Base-by-base conservation (phyloP, 1,284 basidiomycete genomes). In the Porphyrellus sp. region DNA sequence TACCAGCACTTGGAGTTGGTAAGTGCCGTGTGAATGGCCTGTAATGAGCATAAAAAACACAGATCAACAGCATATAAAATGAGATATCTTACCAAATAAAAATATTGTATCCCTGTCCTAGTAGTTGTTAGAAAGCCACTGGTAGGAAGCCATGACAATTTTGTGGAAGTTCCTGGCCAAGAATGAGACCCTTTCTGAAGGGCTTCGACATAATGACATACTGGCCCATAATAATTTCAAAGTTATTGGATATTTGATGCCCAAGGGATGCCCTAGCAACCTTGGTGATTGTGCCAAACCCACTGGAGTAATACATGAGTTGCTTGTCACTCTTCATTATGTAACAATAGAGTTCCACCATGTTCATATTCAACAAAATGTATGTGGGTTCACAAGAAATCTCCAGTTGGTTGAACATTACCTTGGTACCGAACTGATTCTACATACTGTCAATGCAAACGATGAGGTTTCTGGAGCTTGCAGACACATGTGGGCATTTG, bases 21-120 rank as follows among this genome's bases (percentile, higher is more conserved):
- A 74, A 30, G 72, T 73, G 20, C 72, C 72, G 3, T 71, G 70
- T 0, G 72, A 74, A 56, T 70, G 74, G 0, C 72, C 72, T 74
- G 39, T 7, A 42, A 27, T 4, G 28, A 13, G n/a, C 59, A 8
- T 59, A 54, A 46, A 4, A 23, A 24, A 8, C 0, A 5, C 15
- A 11, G 13, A 4, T 1, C 28, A 31, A 16, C 20, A 13, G 33
- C n/a, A 13, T 24, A 41, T 7, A 5, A 21, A n/a, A 24, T 6
- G 25, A 27, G 16, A 18, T 8, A 21, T 25, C 59, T 35, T 31
- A 70, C 73, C 71, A 21, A 73, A 73, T 27, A 73, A 47, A 52
- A 57, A 74, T 15, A 74, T 61, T 23, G 48, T 59, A 40, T 73
- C 71, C 0, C 71, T 70, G 18, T 60, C 53, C 15, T 43, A 27